These are phyloP conservation scores for Phanerochaete sordida DNA, from an alignment of 768 basidiomycete species.

Conservation along the genomic window DNA sequence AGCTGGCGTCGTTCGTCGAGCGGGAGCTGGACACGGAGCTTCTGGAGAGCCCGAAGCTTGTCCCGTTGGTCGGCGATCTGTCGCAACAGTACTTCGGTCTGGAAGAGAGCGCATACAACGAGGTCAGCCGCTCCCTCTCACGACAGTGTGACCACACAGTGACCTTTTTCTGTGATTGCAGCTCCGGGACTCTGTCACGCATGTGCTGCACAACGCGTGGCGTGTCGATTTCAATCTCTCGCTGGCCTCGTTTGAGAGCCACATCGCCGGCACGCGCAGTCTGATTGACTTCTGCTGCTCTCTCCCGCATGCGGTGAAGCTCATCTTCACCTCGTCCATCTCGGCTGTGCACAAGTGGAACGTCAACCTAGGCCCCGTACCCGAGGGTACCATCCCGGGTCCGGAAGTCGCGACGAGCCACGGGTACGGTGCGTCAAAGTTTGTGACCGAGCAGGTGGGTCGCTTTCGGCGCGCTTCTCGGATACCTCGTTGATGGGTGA, in stretches of 20 bases:
- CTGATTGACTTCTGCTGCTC: slow-evolving; percentile 28
- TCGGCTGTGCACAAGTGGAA: slow-evolving; percentile 24
- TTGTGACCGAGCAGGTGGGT: slow-evolving; percentile 22
- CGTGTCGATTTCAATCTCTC: slow-evolving; percentile 39
- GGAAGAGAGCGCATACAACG: not conserved
- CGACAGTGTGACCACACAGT: not conserved
- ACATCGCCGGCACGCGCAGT: slow-evolving; percentile 30
- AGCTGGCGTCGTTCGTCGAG: slow-evolving; percentile 4
- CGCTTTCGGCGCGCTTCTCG: slow-evolving; percentile 1
- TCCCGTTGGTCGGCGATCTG: slow-evolving; percentile 2
- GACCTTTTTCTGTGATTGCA: not conserved
- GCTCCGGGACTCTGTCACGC: slow-evolving; percentile 17
- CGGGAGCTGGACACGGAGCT: slow-evolving; percentile 6
- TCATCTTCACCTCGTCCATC: slow-evolving; percentile 37
- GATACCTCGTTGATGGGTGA: slow-evolving; percentile 6
- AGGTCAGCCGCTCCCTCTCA: not conserved
- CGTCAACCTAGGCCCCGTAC: slow-evolving; percentile 12
- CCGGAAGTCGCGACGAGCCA: slow-evolving; percentile 21
- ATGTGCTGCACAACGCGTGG: slow-evolving; percentile 38
- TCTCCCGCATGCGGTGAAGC: not conserved
- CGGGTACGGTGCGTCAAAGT: slow-evolving; percentile 35
- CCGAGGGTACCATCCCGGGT: slow-evolving; percentile 11
- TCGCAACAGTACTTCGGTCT: slow-evolving; percentile 6
- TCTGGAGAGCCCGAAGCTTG: slow-evolving; percentile 3
- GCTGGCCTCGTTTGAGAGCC: slow-evolving; percentile 33